Evolutionary conservation across 805 yeast genomes (phyloP).

Genomic region (Teunomyces tritomae): DNA sequence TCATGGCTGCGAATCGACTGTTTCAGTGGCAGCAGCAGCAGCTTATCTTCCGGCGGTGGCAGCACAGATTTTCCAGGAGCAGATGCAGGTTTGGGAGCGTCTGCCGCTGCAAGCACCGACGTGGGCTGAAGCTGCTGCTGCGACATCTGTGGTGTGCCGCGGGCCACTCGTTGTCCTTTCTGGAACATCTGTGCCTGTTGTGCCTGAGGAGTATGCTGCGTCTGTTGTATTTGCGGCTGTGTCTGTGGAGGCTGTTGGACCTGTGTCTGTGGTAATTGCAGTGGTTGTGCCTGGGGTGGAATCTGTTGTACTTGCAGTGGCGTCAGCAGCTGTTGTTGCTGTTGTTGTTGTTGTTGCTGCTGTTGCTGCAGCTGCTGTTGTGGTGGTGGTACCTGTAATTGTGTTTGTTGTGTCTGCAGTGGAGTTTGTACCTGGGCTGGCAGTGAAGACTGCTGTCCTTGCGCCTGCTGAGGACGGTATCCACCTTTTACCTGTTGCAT

Average conservation of each 20-base stretch:
- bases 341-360: too few relatives aligned
- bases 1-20: conserved; percentile 8
- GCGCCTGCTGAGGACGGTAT: neutral
- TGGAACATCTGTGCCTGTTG: conserved; percentile 11
- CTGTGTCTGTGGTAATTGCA: neutral
- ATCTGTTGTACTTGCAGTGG: too few relatives aligned
- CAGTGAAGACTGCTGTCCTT: neutral
- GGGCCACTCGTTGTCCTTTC: conserved; percentile 8
- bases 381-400: too few relatives aligned
- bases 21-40: conserved; percentile 3
- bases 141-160: conserved; percentile 12
- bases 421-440: too few relatives aligned
- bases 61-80: neutral
- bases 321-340: too few relatives aligned
- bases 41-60: conserved; percentile 12
- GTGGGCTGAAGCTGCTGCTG: conserved; percentile 26
- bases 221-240: neutral
- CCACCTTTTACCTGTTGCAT: conserved; percentile 22
- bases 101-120: conserved; percentile 8
- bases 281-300: neutral
- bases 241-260: neutral
- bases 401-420: too few relatives aligned
- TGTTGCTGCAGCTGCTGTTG: too few relatives aligned
- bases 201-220: neutral
- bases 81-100: conserved; percentile 8